phyloP scores from a whole-genome alignment of 225 moss, liverwort and hornwort species.

The Marchantia polymorpha region DNA sequence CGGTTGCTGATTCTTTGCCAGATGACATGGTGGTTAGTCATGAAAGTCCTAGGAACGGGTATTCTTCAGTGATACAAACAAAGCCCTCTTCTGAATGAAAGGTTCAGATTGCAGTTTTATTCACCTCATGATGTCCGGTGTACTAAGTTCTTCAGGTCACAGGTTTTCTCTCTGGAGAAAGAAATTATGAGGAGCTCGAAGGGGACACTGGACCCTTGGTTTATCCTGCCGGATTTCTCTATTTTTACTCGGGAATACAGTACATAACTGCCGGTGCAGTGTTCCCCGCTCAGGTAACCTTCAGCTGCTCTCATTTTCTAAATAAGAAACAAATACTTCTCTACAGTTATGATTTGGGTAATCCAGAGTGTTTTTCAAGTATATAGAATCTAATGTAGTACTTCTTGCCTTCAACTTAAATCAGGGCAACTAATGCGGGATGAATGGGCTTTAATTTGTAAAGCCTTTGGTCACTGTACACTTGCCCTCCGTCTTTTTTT shows the following conservation, averaged over 20 bases:
- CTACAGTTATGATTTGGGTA: background rate
- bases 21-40: too few relatives aligned
- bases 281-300: conserved; percentile 74
- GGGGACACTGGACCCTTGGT: conserved; percentile 99
- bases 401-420: background rate
- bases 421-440: background rate
- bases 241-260: conserved; percentile 82
- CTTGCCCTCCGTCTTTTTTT: background rate
- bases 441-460: background rate
- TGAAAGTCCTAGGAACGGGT: too few relatives aligned
- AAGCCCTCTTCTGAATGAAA: background rate
- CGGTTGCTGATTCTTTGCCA: too few relatives aligned
- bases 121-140: conserved; percentile 21
- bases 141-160: conserved; percentile 69
- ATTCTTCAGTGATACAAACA: background rate
- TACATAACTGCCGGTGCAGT: conserved; percentile 73
- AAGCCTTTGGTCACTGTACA: background rate
- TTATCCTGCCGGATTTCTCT: conserved; percentile 94
- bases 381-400: background rate
- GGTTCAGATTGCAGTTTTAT: background rate
- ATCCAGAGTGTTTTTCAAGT: background rate
- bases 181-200: conserved; percentile 81
- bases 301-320: background rate
- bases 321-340: background rate
- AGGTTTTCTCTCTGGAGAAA: conserved; percentile 85